These are phyloP conservation scores for Lichenothelia convexa DNA, from an alignment of 495 filamentous ascomycete species.

Conservation along the genomic window DNA sequence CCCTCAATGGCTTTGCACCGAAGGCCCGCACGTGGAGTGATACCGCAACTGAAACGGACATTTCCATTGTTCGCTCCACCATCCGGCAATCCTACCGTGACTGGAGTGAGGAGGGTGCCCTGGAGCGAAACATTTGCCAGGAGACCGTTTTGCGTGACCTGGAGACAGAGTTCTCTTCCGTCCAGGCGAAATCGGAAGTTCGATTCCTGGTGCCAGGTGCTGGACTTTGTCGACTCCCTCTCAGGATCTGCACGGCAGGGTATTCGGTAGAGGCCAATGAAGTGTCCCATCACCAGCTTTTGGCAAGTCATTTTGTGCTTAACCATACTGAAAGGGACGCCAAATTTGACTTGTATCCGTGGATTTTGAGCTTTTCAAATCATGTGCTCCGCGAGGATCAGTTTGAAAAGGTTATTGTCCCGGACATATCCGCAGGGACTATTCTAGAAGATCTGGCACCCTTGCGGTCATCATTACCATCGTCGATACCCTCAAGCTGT, in stretches of 20 bases:
- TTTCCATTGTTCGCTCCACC: constrained; percentile 80
- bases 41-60: constrained; percentile 44
- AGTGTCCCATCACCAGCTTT: constrained; percentile 81
- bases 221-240: constrained; percentile 69
- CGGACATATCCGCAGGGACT: too few species aligned
- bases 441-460: too few species aligned
- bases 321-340: constrained; percentile 41
- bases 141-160: constrained; percentile 37
- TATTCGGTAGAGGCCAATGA: constrained; percentile 79
- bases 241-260: constrained; percentile 62
- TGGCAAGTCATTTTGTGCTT: constrained; percentile 73
- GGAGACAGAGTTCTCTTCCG: not conserved
- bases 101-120: constrained; percentile 64
- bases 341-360: constrained; percentile 49
- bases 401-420: constrained; percentile 46
- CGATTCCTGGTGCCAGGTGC: constrained; percentile 76
- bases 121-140: constrained; percentile 60
- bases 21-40: constrained; percentile 50
- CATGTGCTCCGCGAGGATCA: constrained; percentile 52
- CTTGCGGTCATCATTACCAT: too few species aligned
- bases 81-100: constrained; percentile 88
- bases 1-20: constrained; percentile 13
- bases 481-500: constrained; percentile 32
- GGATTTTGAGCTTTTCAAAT: constrained; percentile 67
- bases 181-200: constrained; percentile 16